These are phyloP conservation scores for Tuber aestivum DNA, from an alignment of 495 filamentous ascomycete species.

Conservation along the genomic window DNA sequence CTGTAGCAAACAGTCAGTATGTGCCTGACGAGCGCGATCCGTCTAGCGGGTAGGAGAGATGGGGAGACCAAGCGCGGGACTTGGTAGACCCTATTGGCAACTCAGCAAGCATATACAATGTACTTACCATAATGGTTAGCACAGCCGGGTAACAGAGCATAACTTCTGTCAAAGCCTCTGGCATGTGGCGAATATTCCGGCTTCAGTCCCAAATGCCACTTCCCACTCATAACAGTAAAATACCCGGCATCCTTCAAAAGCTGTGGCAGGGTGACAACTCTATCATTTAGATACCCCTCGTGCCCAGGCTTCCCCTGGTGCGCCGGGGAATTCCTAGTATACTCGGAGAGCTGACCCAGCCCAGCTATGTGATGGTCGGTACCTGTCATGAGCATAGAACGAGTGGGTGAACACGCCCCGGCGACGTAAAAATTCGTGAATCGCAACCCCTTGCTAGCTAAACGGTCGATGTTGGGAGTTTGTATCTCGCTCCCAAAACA, in stretches of 20 bases:
- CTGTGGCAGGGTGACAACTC: conserved; percentile 58
- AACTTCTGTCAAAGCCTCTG: conserved; percentile 48
- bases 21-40: background rate
- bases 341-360: conserved; percentile 49
- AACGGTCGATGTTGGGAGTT: conserved; percentile 56
- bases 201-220: conserved; percentile 54
- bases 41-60: background rate
- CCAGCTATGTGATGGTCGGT: conserved; percentile 54
- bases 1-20: conserved; percentile 29
- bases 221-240: conserved; percentile 57
- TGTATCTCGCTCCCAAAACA: conserved; percentile 60
- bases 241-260: conserved; percentile 58
- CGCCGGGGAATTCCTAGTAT: conserved; percentile 37
- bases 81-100: background rate
- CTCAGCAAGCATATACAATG: background rate
- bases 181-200: conserved; percentile 45
- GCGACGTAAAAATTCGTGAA: conserved; percentile 62
- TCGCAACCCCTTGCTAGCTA: conserved; percentile 53
- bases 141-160: conserved; percentile 47
- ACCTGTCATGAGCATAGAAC: conserved; percentile 56
- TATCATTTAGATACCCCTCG: conserved; percentile 60
- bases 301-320: conserved; percentile 55
- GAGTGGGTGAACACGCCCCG: conserved; percentile 59
- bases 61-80: conserved; percentile 18
- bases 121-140: conserved; percentile 56